Base-by-base conservation (phyloP, 2,329 filamentous ascomycete species). In the Lachnellula occidentalis region DNA sequence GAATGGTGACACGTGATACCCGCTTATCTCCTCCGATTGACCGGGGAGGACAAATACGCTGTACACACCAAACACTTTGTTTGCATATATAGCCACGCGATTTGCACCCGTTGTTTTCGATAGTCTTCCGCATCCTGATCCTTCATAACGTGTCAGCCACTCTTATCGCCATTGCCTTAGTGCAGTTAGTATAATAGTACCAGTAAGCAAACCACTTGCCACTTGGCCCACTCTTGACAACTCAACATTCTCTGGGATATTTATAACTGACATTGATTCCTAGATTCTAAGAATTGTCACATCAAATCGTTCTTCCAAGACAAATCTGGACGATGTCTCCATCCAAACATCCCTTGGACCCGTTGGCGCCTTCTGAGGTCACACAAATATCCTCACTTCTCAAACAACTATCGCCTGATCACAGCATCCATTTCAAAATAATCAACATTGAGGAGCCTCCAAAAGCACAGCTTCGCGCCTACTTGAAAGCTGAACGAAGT, bases 361-460 rank as follows among this genome's bases (percentile, higher is more conserved):
- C 63, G 11, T 34, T 65, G 22, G 52, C 55, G n/a, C 52, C 57
- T 1, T 51, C 57, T 14, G 62, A 65, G 34, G 60, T 65, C 19
- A 15, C 46, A 6, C 57, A 56, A 45, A 53, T 61, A 12, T 59
- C 62, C 2, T 48, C 54, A 5, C 49, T 64, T 5, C 53, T 64
- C 21, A 63, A 62, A 48, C 51, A 48, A 4, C 42, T 45, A 21
- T 53, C 54, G 34, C 55, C 56, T 12, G 48, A 53, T 4, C 43
- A 60, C 43, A 58, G 34, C n/a, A 51, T 64, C 11, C 61, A 64
- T 41, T 64, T 65, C 56, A 63, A 65, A 47, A 41, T 58, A 12
- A 61, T 64, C 24, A 54, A 53, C 12, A 61, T 64, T 34, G 27
- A 57, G 22, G 63, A 65, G 41, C 63, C 63, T n/a, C 57, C 57